Percentiles rank a stretch among this genome's conserved stretches.
phyloP scores from a whole-genome alignment of 2,329 filamentous ascomycete genomes.

The Paraphoma chrysanthemicola region DNA sequence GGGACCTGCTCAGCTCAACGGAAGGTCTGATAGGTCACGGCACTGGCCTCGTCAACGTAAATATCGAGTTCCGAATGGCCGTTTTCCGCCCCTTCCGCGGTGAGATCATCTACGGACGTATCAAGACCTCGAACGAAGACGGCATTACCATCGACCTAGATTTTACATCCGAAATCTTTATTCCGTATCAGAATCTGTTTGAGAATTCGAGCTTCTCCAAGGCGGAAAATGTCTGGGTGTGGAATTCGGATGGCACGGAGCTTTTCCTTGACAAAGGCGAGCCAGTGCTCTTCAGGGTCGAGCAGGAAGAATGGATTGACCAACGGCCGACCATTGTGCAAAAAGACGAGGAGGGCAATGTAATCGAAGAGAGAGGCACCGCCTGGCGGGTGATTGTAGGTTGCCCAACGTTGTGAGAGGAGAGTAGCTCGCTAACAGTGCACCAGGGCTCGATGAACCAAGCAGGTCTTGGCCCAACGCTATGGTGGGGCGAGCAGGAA shows the following conservation, averaged over 20 bases:
- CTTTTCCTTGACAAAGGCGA: constrained; percentile 92
- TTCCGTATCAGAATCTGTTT: constrained; percentile 59
- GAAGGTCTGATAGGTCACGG: constrained; percentile 95
- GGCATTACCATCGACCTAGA: constrained; percentile 83
- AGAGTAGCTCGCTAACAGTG: constrained; percentile 11
- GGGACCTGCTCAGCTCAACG: constrained; percentile 86
- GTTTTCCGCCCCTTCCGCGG: constrained; percentile 97
- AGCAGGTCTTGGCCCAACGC: constrained; percentile 54
- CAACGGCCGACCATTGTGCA: constrained; percentile 81
- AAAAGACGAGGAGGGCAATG: constrained; percentile 67
- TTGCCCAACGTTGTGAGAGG: background rate
- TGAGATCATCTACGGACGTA: constrained; percentile 86
- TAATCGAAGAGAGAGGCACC: constrained; percentile 69
- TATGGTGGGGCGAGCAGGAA: constrained; percentile 54
- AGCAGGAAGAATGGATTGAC: constrained; percentile 90
- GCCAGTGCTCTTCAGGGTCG: constrained; percentile 83
- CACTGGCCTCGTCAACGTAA: constrained; percentile 90
- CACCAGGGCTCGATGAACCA: constrained; percentile 55
- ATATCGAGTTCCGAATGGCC: constrained; percentile 90
- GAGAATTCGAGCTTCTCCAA: constrained; percentile 69
- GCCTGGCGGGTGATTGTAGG: constrained; percentile 70
- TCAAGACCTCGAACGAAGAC: constrained; percentile 73
- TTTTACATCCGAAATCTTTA: constrained; percentile 92
- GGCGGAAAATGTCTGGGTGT: constrained; percentile 82
- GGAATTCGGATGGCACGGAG: constrained; percentile 74